These are phyloP conservation scores for Ilyonectria mors-panacis DNA, from an alignment of 2,329 filamentous ascomycete genomes.

Conservation along the genomic window DNA sequence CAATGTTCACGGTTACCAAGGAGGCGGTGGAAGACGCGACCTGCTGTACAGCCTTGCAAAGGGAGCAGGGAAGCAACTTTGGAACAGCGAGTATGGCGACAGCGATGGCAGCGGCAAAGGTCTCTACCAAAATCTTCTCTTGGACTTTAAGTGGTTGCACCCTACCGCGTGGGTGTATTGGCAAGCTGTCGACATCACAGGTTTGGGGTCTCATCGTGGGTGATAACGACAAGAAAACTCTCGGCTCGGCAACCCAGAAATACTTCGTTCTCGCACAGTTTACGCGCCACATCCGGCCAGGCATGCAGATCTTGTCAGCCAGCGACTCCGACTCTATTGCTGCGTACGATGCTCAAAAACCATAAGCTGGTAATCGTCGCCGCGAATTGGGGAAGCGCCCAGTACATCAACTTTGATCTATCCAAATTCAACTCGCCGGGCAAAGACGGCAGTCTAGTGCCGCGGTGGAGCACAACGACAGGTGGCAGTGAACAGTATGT, in stretches of 20 bases:
- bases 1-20: not conserved
- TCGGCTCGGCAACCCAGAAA: not conserved
- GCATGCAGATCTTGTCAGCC: not conserved
- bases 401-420: conserved; percentile 11
- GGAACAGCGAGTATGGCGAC: not conserved
- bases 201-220: not conserved
- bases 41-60: not conserved
- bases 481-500: too few species aligned
- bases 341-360: not conserved
- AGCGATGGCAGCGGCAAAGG: not conserved
- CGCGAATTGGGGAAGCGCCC: not conserved
- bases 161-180: not conserved
- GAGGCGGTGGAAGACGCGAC: not conserved
- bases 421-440: conserved; percentile 18
- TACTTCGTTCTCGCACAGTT: not conserved
- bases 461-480: too few species aligned
- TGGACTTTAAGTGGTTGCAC: not conserved
- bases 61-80: not conserved
- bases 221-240: not conserved
- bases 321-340: not conserved
- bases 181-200: not conserved
- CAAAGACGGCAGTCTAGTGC: too few species aligned
- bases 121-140: not conserved
- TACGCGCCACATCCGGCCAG: not conserved
- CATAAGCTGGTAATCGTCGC: not conserved